A percentile compares a stretch with the other conserved stretches of the same genome.
Evolutionary conservation across 306 rosid species (phyloP).

Genomic region (Inga laurina): DNA sequence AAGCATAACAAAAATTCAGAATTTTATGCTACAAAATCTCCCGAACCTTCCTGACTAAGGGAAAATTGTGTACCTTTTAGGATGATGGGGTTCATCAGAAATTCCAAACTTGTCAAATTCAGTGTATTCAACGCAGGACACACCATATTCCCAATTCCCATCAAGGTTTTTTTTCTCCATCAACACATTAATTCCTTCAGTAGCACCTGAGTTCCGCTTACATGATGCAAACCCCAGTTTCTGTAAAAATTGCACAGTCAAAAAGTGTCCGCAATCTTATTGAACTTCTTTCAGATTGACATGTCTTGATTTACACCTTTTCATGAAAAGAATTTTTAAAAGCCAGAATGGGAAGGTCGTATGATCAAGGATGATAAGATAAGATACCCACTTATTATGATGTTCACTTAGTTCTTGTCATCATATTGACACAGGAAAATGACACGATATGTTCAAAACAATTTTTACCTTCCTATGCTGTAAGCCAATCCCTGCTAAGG

Average conservation of each 20-base stretch:
- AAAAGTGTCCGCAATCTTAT: not conserved
- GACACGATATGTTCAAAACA: conserved; percentile 4
- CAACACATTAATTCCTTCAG: conserved; percentile 94
- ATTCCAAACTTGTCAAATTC: conserved; percentile 90
- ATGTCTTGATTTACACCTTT: not conserved
- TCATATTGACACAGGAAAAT: no score
- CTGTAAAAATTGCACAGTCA: conserved; percentile 46
- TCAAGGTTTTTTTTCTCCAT: conserved; percentile 73
- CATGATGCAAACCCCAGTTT: conserved; percentile 96
- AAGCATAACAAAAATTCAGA: not conserved
- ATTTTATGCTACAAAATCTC: conserved; percentile 7
- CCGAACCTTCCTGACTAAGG: not conserved
- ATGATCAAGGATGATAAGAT: no score
- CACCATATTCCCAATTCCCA: conserved; percentile 88
- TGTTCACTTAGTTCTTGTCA: no score
- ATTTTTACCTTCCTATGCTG: conserved; percentile 75
- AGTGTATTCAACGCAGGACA: conserved; percentile 92
- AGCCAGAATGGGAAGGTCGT: no score
- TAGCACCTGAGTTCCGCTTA: conserved; percentile 75
- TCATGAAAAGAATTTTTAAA: no score
- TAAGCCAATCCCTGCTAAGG: conserved; percentile 91
- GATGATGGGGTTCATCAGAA: conserved; percentile 49
- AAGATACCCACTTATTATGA: no score
- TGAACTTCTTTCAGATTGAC: conserved; percentile 13
- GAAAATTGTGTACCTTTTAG: conserved; percentile 53